phyloP scores from a whole-genome alignment of 1,284 basidiomycete species.

The Irpex rosettiformis region DNA sequence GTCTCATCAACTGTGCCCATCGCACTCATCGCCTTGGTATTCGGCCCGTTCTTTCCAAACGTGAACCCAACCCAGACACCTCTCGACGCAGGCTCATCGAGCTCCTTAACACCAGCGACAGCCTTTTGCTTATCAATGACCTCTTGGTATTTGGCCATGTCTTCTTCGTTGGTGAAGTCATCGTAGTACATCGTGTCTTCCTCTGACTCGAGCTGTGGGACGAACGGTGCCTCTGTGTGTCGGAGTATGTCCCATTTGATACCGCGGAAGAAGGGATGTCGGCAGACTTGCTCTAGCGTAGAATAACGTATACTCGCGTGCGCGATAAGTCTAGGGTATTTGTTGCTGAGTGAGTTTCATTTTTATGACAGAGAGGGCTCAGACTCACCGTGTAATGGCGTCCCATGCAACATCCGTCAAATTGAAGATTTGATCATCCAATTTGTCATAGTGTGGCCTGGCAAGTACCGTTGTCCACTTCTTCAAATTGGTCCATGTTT shows the following conservation, averaged over 20 bases:
- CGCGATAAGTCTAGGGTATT: conserved; percentile 51
- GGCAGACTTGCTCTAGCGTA: conserved; percentile 69
- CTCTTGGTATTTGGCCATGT: conserved; percentile 99
- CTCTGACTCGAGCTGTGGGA: conserved; percentile 93
- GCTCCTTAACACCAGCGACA: conserved; percentile 89
- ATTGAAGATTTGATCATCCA: conserved; percentile 98
- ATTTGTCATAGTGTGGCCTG: conserved; percentile 75
- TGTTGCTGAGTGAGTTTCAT: conserved; percentile 6
- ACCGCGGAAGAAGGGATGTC: conserved; percentile 83
- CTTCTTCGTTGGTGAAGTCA: conserved; percentile 88
- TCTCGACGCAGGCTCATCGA: conserved; percentile 68
- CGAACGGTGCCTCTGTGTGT: conserved; percentile 84
- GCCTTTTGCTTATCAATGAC: conserved; percentile 97
- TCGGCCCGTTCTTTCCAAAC: conserved; percentile 85
- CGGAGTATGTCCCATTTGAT: conserved; percentile 81
- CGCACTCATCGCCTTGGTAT: conserved; percentile 29
- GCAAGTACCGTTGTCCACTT: conserved; percentile 94
- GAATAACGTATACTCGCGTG: conserved; percentile 81
- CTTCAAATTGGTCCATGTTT: conserved; percentile 99
- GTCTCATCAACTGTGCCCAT: conserved; percentile 24
- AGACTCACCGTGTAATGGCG: conserved; percentile 77
- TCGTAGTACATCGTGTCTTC: conserved; percentile 99
- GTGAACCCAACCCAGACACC: conserved; percentile 98
- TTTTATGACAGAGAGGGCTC: neutral
- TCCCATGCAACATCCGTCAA: conserved; percentile 94